Conservation (phyloP, 139 green algal genomes). For the Pseudopediastrum boryanum region DNA sequence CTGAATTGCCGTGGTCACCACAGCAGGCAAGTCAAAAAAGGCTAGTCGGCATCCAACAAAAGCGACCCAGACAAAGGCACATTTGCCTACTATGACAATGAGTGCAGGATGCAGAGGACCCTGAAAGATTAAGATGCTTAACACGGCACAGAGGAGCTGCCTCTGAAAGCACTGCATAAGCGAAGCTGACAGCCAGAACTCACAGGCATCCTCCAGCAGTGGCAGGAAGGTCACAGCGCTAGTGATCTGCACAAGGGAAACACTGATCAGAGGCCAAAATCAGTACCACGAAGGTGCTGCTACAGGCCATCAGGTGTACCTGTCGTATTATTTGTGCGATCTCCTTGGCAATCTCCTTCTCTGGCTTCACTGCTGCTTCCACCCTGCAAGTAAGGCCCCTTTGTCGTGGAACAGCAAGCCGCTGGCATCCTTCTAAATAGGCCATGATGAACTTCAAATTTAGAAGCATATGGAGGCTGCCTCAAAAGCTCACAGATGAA, state of each 20-base stretch:
- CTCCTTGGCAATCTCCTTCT: slow-evolving; percentile 87
- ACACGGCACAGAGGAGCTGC: too few species aligned
- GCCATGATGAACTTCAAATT: background rate
- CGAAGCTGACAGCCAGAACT: slow-evolving; percentile 28
- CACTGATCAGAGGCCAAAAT: background rate
- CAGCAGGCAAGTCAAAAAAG: too few species aligned
- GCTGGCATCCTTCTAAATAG: background rate
- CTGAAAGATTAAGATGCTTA: background rate
- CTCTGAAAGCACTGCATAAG: background rate
- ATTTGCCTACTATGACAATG: background rate
- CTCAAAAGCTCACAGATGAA: background rate
- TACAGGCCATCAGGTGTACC: slow-evolving; percentile 2
- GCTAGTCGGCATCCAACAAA: slow-evolving; percentile 10
- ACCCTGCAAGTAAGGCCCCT: background rate
- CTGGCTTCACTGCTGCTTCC: slow-evolving; percentile 68
- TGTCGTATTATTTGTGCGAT: slow-evolving; percentile 94
- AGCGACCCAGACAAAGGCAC: background rate
- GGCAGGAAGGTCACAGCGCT: slow-evolving; percentile 95
- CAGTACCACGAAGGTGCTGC: background rate
- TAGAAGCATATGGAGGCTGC: background rate
- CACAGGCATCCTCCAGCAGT: slow-evolving; percentile 86
- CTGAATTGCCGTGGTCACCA: too few species aligned
- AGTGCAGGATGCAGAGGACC: background rate
- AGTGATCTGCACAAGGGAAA: slow-evolving; percentile 95
- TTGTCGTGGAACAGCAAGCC: background rate